A percentile compares a stretch with the other conserved stretches of the same genome.
phyloP scores from a whole-genome alignment of 805 yeast species.

The Torulaspora gathmanii region DNA sequence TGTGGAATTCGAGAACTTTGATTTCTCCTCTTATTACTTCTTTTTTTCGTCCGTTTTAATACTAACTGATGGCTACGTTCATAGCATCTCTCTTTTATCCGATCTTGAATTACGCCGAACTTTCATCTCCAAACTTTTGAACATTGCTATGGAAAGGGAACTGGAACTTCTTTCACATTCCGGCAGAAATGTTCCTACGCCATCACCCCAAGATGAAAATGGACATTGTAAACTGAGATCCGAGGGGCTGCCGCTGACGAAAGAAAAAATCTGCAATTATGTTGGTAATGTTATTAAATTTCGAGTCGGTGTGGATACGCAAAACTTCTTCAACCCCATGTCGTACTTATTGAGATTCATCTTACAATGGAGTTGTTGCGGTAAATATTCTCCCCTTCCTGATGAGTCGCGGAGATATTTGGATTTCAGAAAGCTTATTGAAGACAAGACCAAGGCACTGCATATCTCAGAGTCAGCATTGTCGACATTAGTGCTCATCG shows the following conservation, averaged over 20 bases:
- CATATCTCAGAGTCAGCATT: constrained; percentile 59
- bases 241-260: constrained; percentile 9
- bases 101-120: constrained; percentile 20
- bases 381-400: constrained; percentile 27
- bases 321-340: constrained; percentile 34
- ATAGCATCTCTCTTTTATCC: constrained; percentile 26
- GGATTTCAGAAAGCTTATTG: constrained; percentile 20
- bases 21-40: constrained; percentile 46
- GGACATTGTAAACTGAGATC: not conserved
- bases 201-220: not conserved
- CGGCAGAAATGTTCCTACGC: constrained; percentile 9
- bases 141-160: constrained; percentile 20
- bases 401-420: constrained; percentile 16
- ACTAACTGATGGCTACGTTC: constrained; percentile 32
- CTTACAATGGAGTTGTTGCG: constrained; percentile 35
- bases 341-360: constrained; percentile 32
- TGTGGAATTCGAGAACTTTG: constrained; percentile 85
- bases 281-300: constrained; percentile 23
- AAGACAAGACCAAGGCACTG: constrained; percentile 18
- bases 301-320: constrained; percentile 33
- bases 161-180: constrained; percentile 18
- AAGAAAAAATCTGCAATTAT: constrained; percentile 28
- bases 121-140: constrained; percentile 18
- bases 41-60: constrained; percentile 31
- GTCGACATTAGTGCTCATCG: constrained; percentile 66